A percentile compares a stretch with the other conserved stretches of the same genome.
These are phyloP conservation scores for Candida sanyaensis DNA, from an alignment of 1,139 yeast genomes.

Conservation along the genomic window DNA sequence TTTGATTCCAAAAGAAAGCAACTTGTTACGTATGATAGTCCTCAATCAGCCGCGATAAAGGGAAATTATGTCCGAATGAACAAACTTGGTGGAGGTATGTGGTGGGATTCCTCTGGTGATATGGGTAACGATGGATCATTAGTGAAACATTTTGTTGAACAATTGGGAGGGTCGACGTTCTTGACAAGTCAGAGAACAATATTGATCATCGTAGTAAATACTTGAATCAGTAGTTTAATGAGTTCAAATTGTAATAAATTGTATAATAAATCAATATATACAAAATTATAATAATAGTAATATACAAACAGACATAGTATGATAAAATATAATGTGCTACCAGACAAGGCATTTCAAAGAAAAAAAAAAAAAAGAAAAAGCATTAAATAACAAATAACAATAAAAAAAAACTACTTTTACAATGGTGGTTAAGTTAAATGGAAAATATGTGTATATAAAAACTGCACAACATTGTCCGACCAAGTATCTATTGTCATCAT, in stretches of 20 bases:
- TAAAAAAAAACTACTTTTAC: not conserved
- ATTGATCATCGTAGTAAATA: not conserved
- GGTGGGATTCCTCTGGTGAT: conserved; percentile 95
- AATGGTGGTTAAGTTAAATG: too few species aligned
- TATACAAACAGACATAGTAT: not conserved
- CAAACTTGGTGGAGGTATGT: conserved; percentile 80
- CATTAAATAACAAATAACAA: not conserved
- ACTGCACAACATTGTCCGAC: not conserved
- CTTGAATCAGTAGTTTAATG: not conserved
- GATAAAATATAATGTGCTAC: not conserved
- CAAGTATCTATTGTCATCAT: not conserved
- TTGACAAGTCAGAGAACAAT: conserved; percentile 20
- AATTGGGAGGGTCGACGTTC: conserved; percentile 30
- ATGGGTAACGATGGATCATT: conserved; percentile 34
- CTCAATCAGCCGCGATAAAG: conserved; percentile 53
- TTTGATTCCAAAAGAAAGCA: conserved; percentile 40
- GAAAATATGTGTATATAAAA: too few species aligned
- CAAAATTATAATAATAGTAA: not conserved
- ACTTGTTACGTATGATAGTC: conserved; percentile 69
- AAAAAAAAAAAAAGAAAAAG: not conserved
- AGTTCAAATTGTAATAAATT: not conserved
- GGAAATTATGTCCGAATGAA: conserved; percentile 55
- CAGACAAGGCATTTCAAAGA: not conserved
- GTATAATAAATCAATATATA: conserved; percentile 3
- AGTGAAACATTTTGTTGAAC: conserved; percentile 41